Conservation (phyloP, 2,329 filamentous ascomycete species). For the Juglanconis oblonga region DNA sequence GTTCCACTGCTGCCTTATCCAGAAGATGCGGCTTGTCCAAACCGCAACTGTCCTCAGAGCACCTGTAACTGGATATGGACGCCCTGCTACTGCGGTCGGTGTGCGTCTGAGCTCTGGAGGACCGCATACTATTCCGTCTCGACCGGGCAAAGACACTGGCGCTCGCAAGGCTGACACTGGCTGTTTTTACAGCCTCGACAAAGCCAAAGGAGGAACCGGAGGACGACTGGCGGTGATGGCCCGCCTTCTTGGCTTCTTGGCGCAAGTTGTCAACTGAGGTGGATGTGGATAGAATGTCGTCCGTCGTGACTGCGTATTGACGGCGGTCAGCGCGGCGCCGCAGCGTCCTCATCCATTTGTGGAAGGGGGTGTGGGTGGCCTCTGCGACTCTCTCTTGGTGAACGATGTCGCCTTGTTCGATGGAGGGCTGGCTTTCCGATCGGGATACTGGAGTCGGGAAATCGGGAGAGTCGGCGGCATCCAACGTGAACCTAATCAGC, state of each 20-base stretch:
- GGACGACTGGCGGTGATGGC: constrained; percentile 54
- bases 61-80: constrained; percentile 57
- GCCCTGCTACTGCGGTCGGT: constrained; percentile 62
- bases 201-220: constrained; percentile 76
- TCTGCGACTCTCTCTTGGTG: not conserved
- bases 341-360: constrained; percentile 70
- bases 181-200: constrained; percentile 77
- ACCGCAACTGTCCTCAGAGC: constrained; percentile 63
- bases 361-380: constrained; percentile 49
- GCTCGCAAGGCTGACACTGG: constrained; percentile 73
- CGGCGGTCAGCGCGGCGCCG: constrained; percentile 54
- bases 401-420: not conserved
- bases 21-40: constrained; percentile 50
- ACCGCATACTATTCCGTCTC: constrained; percentile 47
- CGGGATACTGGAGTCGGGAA: not conserved
- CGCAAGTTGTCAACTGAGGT: constrained; percentile 23
- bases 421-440: not conserved
- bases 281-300: constrained; percentile 33
- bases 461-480: constrained; percentile 4
- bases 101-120: constrained; percentile 54
- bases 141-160: constrained; percentile 66
- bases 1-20: constrained; percentile 68
- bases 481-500: constrained; percentile 15
- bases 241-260: constrained; percentile 20
- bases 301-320: constrained; percentile 29